Evolutionary conservation across 108 stramenopile species (phyloP).

Genomic region (Conticribra guillardii): DNA sequence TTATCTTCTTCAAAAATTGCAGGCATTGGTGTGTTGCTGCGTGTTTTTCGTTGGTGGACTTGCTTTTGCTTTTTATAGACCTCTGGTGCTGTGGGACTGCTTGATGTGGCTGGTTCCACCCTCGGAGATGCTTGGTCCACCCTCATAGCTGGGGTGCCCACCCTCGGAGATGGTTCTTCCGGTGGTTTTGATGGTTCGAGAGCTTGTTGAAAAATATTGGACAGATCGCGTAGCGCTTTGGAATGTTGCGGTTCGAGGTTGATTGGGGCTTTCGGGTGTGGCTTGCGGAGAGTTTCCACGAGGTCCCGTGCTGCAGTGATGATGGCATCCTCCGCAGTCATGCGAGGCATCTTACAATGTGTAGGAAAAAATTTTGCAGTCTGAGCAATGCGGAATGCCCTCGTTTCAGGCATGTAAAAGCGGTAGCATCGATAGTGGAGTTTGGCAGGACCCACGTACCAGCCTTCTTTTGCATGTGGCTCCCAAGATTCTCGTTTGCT

Average conservation of each 20-base stretch:
- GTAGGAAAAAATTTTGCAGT: slow-evolving; percentile 23
- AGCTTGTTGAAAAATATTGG: not conserved
- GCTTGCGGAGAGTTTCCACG: not conserved
- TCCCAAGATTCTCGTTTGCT: slow-evolving; percentile 16
- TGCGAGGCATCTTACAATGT: not conserved
- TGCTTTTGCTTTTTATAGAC: no score
- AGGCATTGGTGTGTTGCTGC: no score
- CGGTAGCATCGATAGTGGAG: slow-evolving; percentile 15
- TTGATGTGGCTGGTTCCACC: no score
- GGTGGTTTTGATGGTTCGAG: no score
- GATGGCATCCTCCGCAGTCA: not conserved
- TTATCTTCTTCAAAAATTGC: no score
- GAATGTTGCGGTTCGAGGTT: not conserved
- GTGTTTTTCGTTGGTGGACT: no score
- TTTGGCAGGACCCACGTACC: slow-evolving; percentile 44
- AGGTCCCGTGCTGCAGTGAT: not conserved
- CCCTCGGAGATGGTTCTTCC: not conserved
- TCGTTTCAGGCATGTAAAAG: not conserved
- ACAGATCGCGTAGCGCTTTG: not conserved
- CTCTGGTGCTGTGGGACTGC: no score
- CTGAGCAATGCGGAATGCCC: slow-evolving; percentile 1
- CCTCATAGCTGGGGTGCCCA: no score
- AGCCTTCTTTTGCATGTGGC: slow-evolving; percentile 21
- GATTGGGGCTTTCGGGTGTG: no score
- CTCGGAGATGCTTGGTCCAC: no score